Conservation (phyloP, 139 green algal genomes). For the Picochlorum sp. region DNA sequence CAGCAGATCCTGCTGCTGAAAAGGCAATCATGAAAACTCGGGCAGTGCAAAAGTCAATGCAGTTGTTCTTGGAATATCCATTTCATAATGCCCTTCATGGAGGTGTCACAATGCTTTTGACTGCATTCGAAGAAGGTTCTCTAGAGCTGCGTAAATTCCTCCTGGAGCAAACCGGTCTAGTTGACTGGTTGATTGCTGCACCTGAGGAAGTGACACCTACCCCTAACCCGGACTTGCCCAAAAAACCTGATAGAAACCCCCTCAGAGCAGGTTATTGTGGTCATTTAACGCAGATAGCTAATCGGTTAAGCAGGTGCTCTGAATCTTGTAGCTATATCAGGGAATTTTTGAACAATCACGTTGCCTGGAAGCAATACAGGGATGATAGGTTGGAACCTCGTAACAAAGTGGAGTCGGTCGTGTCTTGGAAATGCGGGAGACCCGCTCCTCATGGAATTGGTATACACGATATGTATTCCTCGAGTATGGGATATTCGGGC, state of each 20-base stretch:
- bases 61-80: conserved; percentile 65
- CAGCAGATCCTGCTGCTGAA: conserved; percentile 39
- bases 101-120: conserved; percentile 50
- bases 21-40: conserved; percentile 34
- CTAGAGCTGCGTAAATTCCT: conserved; percentile 46
- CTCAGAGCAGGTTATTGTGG: conserved; percentile 72
- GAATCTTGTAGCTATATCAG: background rate
- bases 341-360: background rate
- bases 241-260: conserved; percentile 11
- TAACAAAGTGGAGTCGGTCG: conserved; percentile 15
- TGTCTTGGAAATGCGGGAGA: conserved; percentile 23
- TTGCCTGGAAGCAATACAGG: background rate
- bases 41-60: conserved; percentile 41
- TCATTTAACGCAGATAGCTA: conserved; percentile 67
- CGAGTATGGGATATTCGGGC: background rate
- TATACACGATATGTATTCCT: background rate
- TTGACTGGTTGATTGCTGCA: conserved; percentile 51
- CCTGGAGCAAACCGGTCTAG: conserved; percentile 43
- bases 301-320: background rate
- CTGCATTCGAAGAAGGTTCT: conserved; percentile 17
- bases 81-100: conserved; percentile 90
- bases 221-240: conserved; percentile 16
- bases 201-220: conserved; percentile 32
- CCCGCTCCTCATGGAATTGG: conserved; percentile 3
- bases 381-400: conserved; percentile 11